These are phyloP conservation scores for Hanseniaspora gamundiae DNA, from an alignment of 1,139 yeast genomes.

Conservation along the genomic window DNA sequence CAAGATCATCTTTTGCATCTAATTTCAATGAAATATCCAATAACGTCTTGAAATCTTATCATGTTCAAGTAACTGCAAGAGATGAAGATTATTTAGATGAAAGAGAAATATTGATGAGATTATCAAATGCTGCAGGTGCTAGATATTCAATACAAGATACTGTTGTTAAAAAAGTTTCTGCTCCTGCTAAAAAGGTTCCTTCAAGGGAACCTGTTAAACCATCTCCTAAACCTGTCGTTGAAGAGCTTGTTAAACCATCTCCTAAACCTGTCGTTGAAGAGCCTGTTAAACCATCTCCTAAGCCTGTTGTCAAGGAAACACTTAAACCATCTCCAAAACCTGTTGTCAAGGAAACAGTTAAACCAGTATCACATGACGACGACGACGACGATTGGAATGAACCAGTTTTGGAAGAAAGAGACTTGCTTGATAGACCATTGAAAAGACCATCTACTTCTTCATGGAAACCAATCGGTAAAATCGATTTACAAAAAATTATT, in stretches of 20 bases:
- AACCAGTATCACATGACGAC: too few species aligned
- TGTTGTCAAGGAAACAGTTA: neutral
- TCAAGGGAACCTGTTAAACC: slow-evolving; percentile 49
- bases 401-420: slow-evolving; percentile 60
- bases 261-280: slow-evolving; percentile 2
- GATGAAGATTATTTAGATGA: slow-evolving; percentile 82
- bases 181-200: slow-evolving; percentile 39
- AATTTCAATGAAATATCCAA: slow-evolving; percentile 62
- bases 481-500: slow-evolving; percentile 32
- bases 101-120: slow-evolving; percentile 58
- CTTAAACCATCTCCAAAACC: neutral
- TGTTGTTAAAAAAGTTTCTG: slow-evolving; percentile 6
- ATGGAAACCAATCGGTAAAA: slow-evolving; percentile 47
- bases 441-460: slow-evolving; percentile 33
- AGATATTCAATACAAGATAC: slow-evolving; percentile 60
- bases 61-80: slow-evolving; percentile 94
- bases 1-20: slow-evolving; percentile 61
- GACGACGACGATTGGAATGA: slow-evolving; percentile 50
- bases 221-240: slow-evolving; percentile 29
- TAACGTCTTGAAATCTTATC: slow-evolving; percentile 65
- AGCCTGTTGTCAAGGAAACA: too few species aligned
- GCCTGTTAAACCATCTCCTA: neutral
- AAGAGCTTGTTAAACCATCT: slow-evolving; percentile 17
- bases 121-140: slow-evolving; percentile 92
- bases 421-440: slow-evolving; percentile 50